Percentiles rank a stretch among this genome's conserved stretches.
These are phyloP conservation scores for Tephrocybe sp. DNA, from an alignment of 768 basidiomycete genomes.

Conservation along the genomic window DNA sequence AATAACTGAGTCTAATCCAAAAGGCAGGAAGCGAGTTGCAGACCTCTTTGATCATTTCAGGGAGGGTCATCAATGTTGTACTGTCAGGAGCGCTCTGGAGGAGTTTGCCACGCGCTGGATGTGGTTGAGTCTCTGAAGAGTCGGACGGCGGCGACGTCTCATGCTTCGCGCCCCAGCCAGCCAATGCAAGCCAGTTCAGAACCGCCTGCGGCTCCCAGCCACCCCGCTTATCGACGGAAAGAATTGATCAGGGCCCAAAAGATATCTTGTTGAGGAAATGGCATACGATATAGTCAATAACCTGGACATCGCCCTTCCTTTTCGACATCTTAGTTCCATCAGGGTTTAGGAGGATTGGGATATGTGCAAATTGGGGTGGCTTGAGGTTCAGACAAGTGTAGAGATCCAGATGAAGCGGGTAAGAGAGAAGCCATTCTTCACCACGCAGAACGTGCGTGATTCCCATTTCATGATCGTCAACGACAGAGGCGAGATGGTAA, in stretches of 20 bases:
- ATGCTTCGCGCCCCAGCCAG: slow-evolving; percentile 84
- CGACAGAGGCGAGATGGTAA: slow-evolving; percentile 94
- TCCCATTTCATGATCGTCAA: slow-evolving; percentile 95
- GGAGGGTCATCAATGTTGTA: slow-evolving; percentile 58
- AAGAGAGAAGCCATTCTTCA: slow-evolving; percentile 97
- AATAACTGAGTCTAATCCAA: neutral
- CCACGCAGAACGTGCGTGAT: slow-evolving; percentile 95
- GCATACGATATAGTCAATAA: slow-evolving; percentile 82
- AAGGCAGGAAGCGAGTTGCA: slow-evolving; percentile 7
- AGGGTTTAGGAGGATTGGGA: slow-evolving; percentile 86
- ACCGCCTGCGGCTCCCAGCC: slow-evolving; percentile 92
- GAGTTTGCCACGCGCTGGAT: slow-evolving; percentile 14
- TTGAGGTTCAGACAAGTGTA: slow-evolving; percentile 74
- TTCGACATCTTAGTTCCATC: slow-evolving; percentile 97
- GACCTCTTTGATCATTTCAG: slow-evolving; percentile 67
- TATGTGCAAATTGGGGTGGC: slow-evolving; percentile 85
- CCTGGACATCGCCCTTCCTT: slow-evolving; percentile 85
- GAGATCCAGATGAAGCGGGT: slow-evolving; percentile 87
- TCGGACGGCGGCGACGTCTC: slow-evolving; percentile 21
- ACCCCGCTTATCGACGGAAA: slow-evolving; percentile 53
- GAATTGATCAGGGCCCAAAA: too few relatives aligned
- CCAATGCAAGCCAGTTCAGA: slow-evolving; percentile 90
- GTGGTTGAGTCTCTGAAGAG: slow-evolving; percentile 20
- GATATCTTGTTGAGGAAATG: neutral
- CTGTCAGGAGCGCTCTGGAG: slow-evolving; percentile 58